Percentiles rank a stretch among this genome's conserved stretches.
phyloP scores from a whole-genome alignment of 1,139 yeast species.

The Yamadazyma blattariae region DNA sequence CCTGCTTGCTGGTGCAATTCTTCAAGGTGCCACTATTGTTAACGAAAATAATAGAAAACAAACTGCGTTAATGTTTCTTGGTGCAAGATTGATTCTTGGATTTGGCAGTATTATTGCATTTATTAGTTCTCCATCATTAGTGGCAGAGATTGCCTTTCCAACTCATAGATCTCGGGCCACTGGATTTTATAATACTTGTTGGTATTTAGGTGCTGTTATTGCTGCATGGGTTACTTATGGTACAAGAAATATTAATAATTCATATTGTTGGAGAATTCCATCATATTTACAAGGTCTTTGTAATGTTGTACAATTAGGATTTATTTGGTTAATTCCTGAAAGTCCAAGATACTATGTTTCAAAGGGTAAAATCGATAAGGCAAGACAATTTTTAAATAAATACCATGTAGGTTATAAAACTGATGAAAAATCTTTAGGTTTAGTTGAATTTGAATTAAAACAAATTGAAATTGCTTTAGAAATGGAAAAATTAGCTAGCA shows the following conservation, averaged over 20 bases:
- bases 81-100: conserved; percentile 39
- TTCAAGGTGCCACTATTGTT: conserved; percentile 44
- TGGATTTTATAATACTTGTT: conserved; percentile 44
- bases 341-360: conserved; percentile 53
- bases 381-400: conserved; percentile 23
- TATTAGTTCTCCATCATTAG: conserved; percentile 36
- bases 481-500: conserved; percentile 3
- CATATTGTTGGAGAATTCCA: conserved; percentile 39
- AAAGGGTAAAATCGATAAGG: conserved; percentile 33
- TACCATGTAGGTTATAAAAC: conserved; percentile 20
- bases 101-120: conserved; percentile 35
- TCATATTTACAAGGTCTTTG: conserved; percentile 39
- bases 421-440: conserved; percentile 27
- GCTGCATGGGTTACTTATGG: conserved; percentile 56
- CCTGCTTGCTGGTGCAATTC: conserved; percentile 33
- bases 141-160: conserved; percentile 44
- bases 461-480: conserved; percentile 38
- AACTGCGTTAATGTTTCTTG: too few relatives aligned
- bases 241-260: conserved; percentile 26
- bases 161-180: conserved; percentile 47
- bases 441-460: conserved; percentile 17
- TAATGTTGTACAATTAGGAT: conserved; percentile 1
- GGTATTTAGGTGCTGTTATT: conserved; percentile 50
- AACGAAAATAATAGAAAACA: too few relatives aligned
- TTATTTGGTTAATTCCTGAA: conserved; percentile 47